phyloP scores from a whole-genome alignment of 1,139 yeast species.

The Candida tunisiensis region DNA sequence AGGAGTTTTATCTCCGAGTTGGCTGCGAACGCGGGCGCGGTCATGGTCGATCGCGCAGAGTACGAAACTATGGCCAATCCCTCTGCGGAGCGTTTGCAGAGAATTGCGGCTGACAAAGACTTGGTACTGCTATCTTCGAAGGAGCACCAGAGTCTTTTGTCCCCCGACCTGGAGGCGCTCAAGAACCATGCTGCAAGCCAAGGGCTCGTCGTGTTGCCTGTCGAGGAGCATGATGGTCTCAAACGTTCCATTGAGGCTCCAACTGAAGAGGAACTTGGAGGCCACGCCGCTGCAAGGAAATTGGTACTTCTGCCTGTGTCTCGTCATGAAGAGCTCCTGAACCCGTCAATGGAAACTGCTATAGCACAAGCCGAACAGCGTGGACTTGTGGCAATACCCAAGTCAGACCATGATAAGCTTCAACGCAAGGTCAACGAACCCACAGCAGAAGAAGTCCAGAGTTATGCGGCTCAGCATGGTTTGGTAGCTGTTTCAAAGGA shows the following conservation, averaged over 20 bases:
- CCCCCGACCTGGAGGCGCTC: too few relatives aligned
- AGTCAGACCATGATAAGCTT: not conserved
- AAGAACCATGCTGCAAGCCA: too few relatives aligned
- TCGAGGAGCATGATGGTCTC: not conserved
- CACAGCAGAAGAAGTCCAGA: not conserved
- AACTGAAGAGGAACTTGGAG: not conserved
- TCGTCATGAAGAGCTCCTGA: not conserved
- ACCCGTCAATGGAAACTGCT: not conserved
- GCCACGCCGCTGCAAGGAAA: not conserved
- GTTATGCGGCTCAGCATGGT: slow-evolving; percentile 18
- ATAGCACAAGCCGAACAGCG: not conserved
- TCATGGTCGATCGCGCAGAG: not conserved
- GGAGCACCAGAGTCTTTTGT: too few relatives aligned
- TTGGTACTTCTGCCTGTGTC: not conserved
- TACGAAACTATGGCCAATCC: not conserved
- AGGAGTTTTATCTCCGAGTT: too few relatives aligned
- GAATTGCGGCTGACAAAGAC: too few relatives aligned
- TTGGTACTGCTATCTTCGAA: too few relatives aligned
- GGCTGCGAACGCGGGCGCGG: too few relatives aligned
- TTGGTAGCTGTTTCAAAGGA: slow-evolving; percentile 14
- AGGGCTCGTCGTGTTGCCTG: not conserved
- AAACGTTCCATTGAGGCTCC: not conserved
- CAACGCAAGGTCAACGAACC: not conserved
- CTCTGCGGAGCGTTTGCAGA: not conserved
- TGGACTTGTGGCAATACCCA: not conserved